Base-by-base conservation (phyloP, 257 asterid species). In the Nyctanthes arbortristis region DNA sequence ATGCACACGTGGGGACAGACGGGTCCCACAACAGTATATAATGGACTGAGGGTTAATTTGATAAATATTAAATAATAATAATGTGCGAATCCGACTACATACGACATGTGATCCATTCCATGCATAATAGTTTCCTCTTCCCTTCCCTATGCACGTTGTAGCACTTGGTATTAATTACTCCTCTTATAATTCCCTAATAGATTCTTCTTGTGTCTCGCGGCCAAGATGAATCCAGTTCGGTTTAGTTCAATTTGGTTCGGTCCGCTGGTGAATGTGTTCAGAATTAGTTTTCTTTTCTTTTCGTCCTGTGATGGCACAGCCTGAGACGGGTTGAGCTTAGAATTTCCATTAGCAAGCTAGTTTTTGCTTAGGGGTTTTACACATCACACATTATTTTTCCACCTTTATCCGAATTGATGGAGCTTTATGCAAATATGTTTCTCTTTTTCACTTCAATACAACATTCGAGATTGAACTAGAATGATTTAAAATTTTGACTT, bases 81-180 rank as follows among this genome's bases (percentile, higher is more conserved):
- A n/a, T 61, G 57, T 59, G 29, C 39, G 29, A 56, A 66, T 70
- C 81, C 79, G 78, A 80, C 82, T 78, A 80, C 62, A 77, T 80
- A 77, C 79, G 78, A 80, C 85, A 80, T 73, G n/a, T n/a, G 77
- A 32, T 61, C 77, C 64, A 73, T 73, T 71, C 77, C 73, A 73
- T 61, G 73, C 75, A 56, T 69, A 76, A 56, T 69, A 76, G 75
- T 77, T 80, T 80, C 71, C 73, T 31, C 40, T 63, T 69, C 65
- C 12, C 3, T 66, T 74, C 75, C 79, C 77, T 58, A 65, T 36
- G 72, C 73, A 55, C 70, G 57, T 70, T 62, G n/a, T n/a, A 61
- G 32, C 20, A 36, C 30, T 9, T 18, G n/a, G n/a, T 32, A 27
- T 58, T 54, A 32, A 20, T 67, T 3, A 47, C 9, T 35, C 5